Evolutionary conservation across 2,329 filamentous ascomycete genomes (phyloP).

Genomic region (Metarhizium brunneum): DNA sequence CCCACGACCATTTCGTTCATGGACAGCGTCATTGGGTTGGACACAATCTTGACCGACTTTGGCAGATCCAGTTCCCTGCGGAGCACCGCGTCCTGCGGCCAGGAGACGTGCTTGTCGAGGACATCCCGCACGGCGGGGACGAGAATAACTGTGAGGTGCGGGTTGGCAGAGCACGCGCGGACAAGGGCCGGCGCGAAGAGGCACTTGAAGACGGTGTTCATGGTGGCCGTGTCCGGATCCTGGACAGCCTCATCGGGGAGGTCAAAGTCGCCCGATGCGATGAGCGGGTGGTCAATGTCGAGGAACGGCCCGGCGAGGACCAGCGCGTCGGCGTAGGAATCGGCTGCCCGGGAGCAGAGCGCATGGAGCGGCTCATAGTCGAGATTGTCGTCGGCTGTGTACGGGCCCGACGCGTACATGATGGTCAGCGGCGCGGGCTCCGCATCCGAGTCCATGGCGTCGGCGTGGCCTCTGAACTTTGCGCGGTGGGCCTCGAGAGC

Average conservation of each 20-base stretch:
- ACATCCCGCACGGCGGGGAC: conserved; percentile 76
- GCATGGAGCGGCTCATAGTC: conserved; percentile 81
- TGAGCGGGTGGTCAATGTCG: conserved; percentile 80
- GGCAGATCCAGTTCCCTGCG: conserved; percentile 69
- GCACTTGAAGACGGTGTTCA: conserved; percentile 75
- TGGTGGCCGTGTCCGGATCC: conserved; percentile 69
- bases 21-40: conserved; percentile 82
- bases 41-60: conserved; percentile 66
- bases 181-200: conserved; percentile 67
- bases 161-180: conserved; percentile 59
- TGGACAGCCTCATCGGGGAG: conserved; percentile 56
- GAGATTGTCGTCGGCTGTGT: conserved; percentile 85
- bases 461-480: conserved; percentile 55
- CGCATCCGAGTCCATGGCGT: conserved; percentile 46
- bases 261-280: conserved; percentile 73
- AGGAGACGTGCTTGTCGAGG: conserved; percentile 75
- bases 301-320: conserved; percentile 82
- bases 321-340: conserved; percentile 66
- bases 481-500: conserved; percentile 61
- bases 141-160: conserved; percentile 71
- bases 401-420: conserved; percentile 75
- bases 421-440: conserved; percentile 61
- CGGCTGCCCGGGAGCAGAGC: conserved; percentile 67
- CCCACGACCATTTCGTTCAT: conserved; percentile 82
- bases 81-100: conserved; percentile 58